Base-by-base conservation (phyloP, 768 basidiomycete genomes). In the Trametes cingulata region DNA sequence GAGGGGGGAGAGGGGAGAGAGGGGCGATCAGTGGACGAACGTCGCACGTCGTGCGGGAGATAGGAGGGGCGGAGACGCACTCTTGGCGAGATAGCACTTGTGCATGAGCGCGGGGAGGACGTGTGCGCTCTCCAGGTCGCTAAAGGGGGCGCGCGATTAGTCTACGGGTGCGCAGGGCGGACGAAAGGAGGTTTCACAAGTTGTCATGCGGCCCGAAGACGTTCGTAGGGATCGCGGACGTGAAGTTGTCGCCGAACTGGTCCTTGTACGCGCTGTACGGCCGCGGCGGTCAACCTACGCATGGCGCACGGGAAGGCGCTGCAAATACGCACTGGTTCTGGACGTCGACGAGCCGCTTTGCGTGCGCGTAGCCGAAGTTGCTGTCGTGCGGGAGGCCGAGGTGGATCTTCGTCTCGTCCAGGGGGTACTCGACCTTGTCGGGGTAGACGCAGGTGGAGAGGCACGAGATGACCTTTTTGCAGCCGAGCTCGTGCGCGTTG, bases 381-480 rank as follows among this genome's bases (percentile, higher is more conserved):
- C 91, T 93, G 58, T 87, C 80, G 71, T 98, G 96, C 6, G 95
- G 95, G 20, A 91, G 92, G 19, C 95, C 95, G 36, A 82, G 80
- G 74, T 98, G 96, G 58, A 98, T 88, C 77, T 95, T 95, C 66
- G 81, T 84, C 76, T 98, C 95, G 66, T 93, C 90, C 25, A 98
- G 83, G 14, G 95, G 96, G 72, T 95, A 97, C 52, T 85, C 82
- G 64, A 95, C 94, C 73, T 94, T 90, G 74, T 98, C 95, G 0
- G 95, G 95, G 79, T 95, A 98, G 46, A 98, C 93, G 71, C 95
- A 98, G 41, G 96, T 98, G 10, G 95, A 97, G 39, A 98, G 85
- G 70, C 95, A 98, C 13, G 95, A 97, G 58, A 98, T 88, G 66
- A 96, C 81, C 74, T 97, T 98, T 63, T 82, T 65, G 20, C 81